Evolutionary conservation across 345 rosid species (phyloP).

Genomic region (Arabidopsis suecica): DNA sequence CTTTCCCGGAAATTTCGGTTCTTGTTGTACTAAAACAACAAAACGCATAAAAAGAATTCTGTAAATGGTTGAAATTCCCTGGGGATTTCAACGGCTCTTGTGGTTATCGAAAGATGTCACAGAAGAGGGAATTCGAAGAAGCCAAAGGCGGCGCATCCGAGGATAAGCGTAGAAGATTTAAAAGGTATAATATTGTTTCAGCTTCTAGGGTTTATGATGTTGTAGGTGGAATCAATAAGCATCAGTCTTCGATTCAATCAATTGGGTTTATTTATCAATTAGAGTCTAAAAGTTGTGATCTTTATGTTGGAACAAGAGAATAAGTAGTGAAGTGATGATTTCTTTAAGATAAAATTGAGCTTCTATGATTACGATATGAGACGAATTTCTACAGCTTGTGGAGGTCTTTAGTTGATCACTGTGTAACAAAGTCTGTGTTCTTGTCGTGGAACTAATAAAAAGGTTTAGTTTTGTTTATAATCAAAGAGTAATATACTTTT

Average conservation of each 20-base stretch:
- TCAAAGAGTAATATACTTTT: constrained; percentile 4
- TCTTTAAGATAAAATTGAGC: neutral
- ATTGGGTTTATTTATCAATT: neutral
- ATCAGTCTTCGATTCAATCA: neutral
- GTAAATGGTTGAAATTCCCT: constrained; percentile 42
- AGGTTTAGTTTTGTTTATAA: constrained; percentile 4
- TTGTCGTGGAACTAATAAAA: neutral
- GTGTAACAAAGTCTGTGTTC: neutral
- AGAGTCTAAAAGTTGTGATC: constrained; percentile 7
- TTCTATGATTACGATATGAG: neutral
- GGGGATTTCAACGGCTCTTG: constrained; percentile 35
- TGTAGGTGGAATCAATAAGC: neutral
- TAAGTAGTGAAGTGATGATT: neutral
- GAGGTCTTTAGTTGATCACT: constrained; percentile 7
- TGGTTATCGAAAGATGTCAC: constrained; percentile 65
- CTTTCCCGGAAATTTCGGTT: constrained; percentile 17
- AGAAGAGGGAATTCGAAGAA: constrained; percentile 84
- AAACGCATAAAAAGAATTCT: neutral
- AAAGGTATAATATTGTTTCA: constrained; percentile 49
- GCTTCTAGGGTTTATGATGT: neutral
- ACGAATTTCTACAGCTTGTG: neutral
- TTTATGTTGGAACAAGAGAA: neutral
- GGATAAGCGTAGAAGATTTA: constrained; percentile 77
- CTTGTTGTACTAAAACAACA: neutral
- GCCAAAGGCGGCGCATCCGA: constrained; percentile 59